Base-by-base conservation (phyloP, 352 stramenopile genomes). In the Stephanocyclus meneghinianus region DNA sequence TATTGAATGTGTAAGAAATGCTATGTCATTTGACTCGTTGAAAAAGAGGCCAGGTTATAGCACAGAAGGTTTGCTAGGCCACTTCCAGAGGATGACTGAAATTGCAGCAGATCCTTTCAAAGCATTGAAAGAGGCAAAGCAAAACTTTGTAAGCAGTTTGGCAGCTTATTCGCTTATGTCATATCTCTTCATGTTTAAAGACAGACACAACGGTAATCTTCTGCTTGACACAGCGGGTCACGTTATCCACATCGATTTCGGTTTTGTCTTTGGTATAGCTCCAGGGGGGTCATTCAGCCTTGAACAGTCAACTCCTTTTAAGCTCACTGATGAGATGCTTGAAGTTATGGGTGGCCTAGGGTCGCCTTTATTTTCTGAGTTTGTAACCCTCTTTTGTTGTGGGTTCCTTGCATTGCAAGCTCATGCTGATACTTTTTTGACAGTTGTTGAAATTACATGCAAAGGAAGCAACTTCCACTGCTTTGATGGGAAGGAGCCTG, bases 161-260 rank as follows among this genome's bases (percentile, higher is more conserved):
- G 97, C 96, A 15, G 96, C 93, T 1, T 98, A 98, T 85, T 97
- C 94, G 66, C 90, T 98, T 13, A 95, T 98, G 56, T 97, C 90
- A 78, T 97, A 97, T 76, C 77, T 97, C 57, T 86, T 97, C 26
- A 89, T 95, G 83, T 94, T 97, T 78, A 98, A 98, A 87, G 95
- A 98, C 80, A 90, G 95, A 11, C 96, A 99, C 94, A 99, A 99
- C 71, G 96, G 95, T 48, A 98, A 99, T 79, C 97, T 99, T 50
- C 96, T 99, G 76, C 86, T 99, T 40, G 96, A 98, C 83, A 96
- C 94, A 60, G 91, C 96, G 87, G 97, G 97, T 11, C 95, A 97
- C 79, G 93, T 99, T 9, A 97, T 99, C 69, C 97, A 99, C 82
- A 99, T 99, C 60, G 97, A 99, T 85, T 99, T 98, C 81, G 96